Evolutionary conservation across 768 basidiomycete genomes (phyloP).

Genomic region (Panaeolus papilionaceus): DNA sequence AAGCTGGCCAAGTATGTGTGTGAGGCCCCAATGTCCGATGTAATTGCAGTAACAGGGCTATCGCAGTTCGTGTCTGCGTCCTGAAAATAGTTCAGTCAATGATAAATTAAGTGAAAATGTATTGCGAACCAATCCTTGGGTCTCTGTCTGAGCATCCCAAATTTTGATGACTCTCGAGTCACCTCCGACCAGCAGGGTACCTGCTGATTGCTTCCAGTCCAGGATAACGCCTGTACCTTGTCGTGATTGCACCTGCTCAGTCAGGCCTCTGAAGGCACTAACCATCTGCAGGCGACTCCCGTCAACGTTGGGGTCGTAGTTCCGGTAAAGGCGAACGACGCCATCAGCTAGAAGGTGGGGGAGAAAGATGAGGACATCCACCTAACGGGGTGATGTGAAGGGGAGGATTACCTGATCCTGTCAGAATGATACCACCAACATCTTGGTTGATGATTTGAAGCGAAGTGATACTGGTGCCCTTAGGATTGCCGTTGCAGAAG

Average conservation of each 20-base stretch:
- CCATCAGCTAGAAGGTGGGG: slow-evolving; percentile 73
- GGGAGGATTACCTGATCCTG: slow-evolving; percentile 73
- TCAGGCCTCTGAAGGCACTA: slow-evolving; percentile 89
- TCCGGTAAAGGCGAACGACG: slow-evolving; percentile 88
- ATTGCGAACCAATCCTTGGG: slow-evolving; percentile 65
- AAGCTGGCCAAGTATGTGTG: slow-evolving; percentile 90
- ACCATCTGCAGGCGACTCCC: slow-evolving; percentile 88
- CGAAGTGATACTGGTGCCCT: slow-evolving; percentile 84
- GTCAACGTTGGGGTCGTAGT: slow-evolving; percentile 81
- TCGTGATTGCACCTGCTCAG: slow-evolving; percentile 75
- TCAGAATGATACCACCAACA: slow-evolving; percentile 87
- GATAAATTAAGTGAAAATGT: slow-evolving; percentile 4
- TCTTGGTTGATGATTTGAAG: slow-evolving; percentile 96
- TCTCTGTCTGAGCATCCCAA: slow-evolving; percentile 96
- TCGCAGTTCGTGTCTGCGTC: slow-evolving; percentile 90
- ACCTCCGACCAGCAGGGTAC: slow-evolving; percentile 87
- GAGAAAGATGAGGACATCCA: background rate
- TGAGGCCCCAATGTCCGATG: slow-evolving; percentile 75
- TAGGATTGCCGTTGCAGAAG: slow-evolving; percentile 90
- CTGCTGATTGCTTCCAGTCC: slow-evolving; percentile 93
- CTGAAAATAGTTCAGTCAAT: slow-evolving; percentile 44
- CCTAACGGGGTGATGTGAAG: background rate
- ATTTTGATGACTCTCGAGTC: slow-evolving; percentile 88
- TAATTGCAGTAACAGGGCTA: slow-evolving; percentile 86
- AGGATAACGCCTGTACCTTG: slow-evolving; percentile 86